These are phyloP conservation scores for Monosporascus sp. DNA, from an alignment of 2,329 filamentous ascomycete species.

Conservation along the genomic window DNA sequence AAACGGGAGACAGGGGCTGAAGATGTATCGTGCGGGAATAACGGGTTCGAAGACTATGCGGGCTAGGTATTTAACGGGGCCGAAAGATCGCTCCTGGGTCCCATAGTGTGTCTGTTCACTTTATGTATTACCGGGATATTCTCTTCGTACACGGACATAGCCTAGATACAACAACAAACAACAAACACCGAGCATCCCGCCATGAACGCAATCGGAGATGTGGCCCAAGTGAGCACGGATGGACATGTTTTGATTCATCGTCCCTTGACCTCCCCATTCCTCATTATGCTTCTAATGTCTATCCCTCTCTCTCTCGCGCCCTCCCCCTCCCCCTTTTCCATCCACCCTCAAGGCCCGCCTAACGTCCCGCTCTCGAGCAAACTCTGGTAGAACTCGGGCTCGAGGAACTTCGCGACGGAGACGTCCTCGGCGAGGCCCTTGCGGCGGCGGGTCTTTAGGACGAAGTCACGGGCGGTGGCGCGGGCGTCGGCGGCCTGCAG, in stretches of 20 bases:
- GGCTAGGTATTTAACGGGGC: no score
- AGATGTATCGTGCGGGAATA: no score
- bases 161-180: no score
- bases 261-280: no score
- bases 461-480: conserved; percentile 90
- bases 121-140: neutral
- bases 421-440: conserved; percentile 96
- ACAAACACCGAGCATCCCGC: no score
- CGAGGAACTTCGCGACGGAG: conserved; percentile 90
- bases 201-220: no score
- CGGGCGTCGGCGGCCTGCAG: conserved; percentile 84
- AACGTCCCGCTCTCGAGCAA: conserved; percentile 85
- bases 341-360: conserved; percentile 37
- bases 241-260: no score
- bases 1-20: no score
- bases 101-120: neutral
- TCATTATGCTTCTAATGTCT: neutral
- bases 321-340: neutral
- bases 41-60: no score
- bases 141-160: no score
- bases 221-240: no score
- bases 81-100: no score
- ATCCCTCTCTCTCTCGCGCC: neutral
- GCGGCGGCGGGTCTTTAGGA: conserved; percentile 86
- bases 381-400: conserved; percentile 86